Conservation (phyloP, 2,329 filamentous ascomycete genomes). For the Pseudogymnoascus sp. region DNA sequence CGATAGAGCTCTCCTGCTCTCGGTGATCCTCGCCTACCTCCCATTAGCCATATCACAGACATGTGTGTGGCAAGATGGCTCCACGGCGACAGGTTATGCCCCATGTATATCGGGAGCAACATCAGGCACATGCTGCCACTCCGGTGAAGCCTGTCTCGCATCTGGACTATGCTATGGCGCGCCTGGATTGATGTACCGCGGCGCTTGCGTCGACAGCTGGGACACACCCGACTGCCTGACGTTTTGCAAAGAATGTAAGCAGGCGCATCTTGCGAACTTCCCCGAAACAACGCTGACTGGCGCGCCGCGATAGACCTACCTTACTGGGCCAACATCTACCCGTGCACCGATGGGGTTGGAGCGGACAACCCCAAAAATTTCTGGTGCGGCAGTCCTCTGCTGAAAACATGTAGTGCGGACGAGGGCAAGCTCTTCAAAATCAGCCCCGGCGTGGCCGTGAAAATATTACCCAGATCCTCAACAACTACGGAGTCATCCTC, state of each 20-base stretch:
- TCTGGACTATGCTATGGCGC: conserved; percentile 17
- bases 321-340: conserved; percentile 16
- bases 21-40: background rate
- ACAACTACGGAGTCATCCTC: conserved; percentile 13
- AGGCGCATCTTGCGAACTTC: conserved; percentile 12
- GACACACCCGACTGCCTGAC: conserved; percentile 17
- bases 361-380: conserved; percentile 10
- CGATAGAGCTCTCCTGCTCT: background rate
- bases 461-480: background rate
- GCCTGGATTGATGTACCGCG: conserved; percentile 19
- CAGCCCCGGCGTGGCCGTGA: background rate
- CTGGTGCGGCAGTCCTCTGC: conserved; percentile 8
- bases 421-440: background rate
- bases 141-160: conserved; percentile 15
- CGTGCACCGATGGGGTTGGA: conserved; percentile 16
- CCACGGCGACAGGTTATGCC: conserved; percentile 11
- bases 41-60: background rate
- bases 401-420: background rate
- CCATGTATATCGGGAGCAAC: conserved; percentile 13
- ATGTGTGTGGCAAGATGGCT: conserved; percentile 1
- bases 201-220: conserved; percentile 19
- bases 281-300: conserved; percentile 16
- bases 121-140: conserved; percentile 15
- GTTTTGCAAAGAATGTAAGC: conserved; percentile 15
- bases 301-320: conserved; percentile 12